Percentiles rank a stretch among this genome's conserved stretches.
These are phyloP conservation scores for Suillus variegatus DNA, from an alignment of 768 basidiomycete species.

Conservation along the genomic window DNA sequence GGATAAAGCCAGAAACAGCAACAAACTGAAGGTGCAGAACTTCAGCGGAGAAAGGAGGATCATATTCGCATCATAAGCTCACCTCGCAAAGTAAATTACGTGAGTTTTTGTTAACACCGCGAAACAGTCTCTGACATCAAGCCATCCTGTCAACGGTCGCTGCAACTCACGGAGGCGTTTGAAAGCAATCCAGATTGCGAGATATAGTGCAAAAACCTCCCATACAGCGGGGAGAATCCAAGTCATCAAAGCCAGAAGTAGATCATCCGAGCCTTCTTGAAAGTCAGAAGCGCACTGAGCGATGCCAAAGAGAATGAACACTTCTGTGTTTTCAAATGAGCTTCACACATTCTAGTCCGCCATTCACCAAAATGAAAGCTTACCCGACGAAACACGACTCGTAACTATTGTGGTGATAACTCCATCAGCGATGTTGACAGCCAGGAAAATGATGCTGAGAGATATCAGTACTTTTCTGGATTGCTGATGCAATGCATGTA, in stretches of 20 bases:
- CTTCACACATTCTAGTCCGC: neutral
- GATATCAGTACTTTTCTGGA: neutral
- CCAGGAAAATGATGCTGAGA: neutral
- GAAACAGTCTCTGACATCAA: neutral
- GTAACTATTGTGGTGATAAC: neutral
- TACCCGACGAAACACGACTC: neutral
- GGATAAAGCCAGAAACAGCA: neutral
- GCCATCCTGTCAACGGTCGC: neutral
- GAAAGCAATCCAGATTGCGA: neutral
- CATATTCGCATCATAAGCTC: neutral
- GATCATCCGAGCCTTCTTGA: neutral
- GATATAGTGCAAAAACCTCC: neutral
- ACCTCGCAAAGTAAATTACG: neutral
- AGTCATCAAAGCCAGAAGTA: neutral
- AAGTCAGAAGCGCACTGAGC: neutral
- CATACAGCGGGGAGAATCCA: neutral
- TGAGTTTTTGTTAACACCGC: neutral
- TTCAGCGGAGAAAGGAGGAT: neutral
- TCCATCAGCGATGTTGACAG: neutral
- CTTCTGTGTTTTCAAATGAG: neutral
- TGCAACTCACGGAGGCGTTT: neutral
- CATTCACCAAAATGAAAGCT: neutral
- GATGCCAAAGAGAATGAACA: neutral
- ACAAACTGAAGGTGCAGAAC: neutral
- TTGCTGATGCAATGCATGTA: neutral